These are phyloP conservation scores for Chaetomidium leptoderma DNA, from an alignment of 495 filamentous ascomycete genomes.

Conservation along the genomic window DNA sequence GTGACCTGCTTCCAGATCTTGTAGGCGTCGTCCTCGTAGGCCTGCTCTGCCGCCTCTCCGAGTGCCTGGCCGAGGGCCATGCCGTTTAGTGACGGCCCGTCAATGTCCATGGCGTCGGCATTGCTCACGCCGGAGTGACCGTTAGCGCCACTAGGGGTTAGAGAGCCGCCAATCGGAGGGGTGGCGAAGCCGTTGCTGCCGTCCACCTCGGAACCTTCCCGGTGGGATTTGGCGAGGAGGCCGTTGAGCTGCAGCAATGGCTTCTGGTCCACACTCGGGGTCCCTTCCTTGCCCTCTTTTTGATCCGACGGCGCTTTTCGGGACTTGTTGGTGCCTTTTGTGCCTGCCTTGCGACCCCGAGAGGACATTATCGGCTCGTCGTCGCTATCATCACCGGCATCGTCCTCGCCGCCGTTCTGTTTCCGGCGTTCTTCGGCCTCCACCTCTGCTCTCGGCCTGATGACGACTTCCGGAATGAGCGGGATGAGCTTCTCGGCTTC, in stretches of 20 bases:
- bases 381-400: slow-evolving; percentile 83
- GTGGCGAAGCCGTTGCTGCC: slow-evolving; percentile 83
- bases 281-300: slow-evolving; percentile 79
- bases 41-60: slow-evolving; percentile 50
- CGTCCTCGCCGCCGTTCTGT: slow-evolving; percentile 71
- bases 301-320: slow-evolving; percentile 72
- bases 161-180: slow-evolving; percentile 68
- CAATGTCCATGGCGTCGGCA: slow-evolving; percentile 76
- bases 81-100: slow-evolving; percentile 62
- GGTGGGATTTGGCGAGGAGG: slow-evolving; percentile 42
- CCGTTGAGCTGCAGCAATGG: slow-evolving; percentile 52
- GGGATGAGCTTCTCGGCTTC: slow-evolving; percentile 94
- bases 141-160: slow-evolving; percentile 72
- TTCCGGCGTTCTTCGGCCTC: slow-evolving; percentile 91
- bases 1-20: slow-evolving; percentile 99
- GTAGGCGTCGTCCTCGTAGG: slow-evolving; percentile 76
- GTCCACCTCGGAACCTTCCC: slow-evolving; percentile 52
- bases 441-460: slow-evolving; percentile 86
- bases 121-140: slow-evolving; percentile 64
- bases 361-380: slow-evolving; percentile 99
- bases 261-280: slow-evolving; percentile 64
- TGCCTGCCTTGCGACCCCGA: slow-evolving; percentile 82
- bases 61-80: slow-evolving; percentile 52
- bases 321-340: slow-evolving; percentile 67
- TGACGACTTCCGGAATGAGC: slow-evolving; percentile 86